Conservation (phyloP, 129 eudicot genomes). For the Helichrysum umbraculigerum region DNA sequence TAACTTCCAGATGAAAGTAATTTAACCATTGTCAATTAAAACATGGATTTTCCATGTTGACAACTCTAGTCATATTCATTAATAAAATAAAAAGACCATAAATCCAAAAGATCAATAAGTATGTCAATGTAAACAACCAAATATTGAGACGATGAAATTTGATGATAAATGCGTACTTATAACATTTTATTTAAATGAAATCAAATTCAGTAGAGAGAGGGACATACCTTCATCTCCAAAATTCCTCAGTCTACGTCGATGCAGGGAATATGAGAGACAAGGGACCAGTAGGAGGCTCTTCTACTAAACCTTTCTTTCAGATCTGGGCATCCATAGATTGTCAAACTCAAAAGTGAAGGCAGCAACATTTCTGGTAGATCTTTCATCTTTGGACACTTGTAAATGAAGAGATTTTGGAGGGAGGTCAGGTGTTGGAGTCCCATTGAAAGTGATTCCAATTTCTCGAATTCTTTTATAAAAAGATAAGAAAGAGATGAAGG, state of each 20-base stretch:
- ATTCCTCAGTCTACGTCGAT: background rate
- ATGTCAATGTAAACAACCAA: too few relatives aligned
- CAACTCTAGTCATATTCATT: too few relatives aligned
- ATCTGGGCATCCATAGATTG: background rate
- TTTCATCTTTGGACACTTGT: constrained; percentile 15
- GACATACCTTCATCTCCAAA: background rate
- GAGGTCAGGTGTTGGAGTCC: constrained; percentile 20
- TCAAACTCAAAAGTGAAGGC: constrained; percentile 1
- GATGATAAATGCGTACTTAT: too few relatives aligned
- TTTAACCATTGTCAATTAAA: too few relatives aligned
- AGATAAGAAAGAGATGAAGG: constrained; percentile 27
- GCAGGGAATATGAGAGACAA: background rate
- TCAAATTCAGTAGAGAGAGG: background rate
- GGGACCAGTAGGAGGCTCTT: constrained; percentile 12
- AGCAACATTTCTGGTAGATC: constrained; percentile 6
- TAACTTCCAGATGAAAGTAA: too few relatives aligned
- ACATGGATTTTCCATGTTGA: too few relatives aligned
- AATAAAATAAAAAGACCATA: too few relatives aligned
- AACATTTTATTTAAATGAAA: too few relatives aligned
- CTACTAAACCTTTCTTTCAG: constrained; percentile 5
- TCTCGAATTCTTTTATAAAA: background rate
- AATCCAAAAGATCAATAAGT: too few relatives aligned
- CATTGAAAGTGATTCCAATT: constrained; percentile 7
- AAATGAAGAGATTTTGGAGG: background rate
- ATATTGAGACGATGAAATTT: too few relatives aligned